A percentile compares a stretch with the other conserved stretches of the same genome.
Conservation (phyloP, 2,329 filamentous ascomycete genomes). For the Reticulascus tulasneorum region DNA sequence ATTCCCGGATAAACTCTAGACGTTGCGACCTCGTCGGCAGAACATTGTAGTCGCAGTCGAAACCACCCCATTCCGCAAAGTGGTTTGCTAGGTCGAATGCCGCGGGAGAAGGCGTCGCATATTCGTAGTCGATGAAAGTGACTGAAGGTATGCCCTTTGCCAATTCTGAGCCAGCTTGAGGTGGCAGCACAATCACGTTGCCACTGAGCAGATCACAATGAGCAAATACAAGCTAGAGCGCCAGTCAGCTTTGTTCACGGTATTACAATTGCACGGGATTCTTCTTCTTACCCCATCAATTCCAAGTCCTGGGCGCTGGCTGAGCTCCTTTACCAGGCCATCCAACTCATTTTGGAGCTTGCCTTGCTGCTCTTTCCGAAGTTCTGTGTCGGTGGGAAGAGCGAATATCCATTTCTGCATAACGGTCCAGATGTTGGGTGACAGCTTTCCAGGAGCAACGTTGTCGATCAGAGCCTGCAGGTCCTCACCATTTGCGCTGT, state of each 20-base stretch:
- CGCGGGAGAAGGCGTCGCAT: constrained; percentile 87
- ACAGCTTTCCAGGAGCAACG: constrained; percentile 62
- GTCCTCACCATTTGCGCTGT: constrained; percentile 25
- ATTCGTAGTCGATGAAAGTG: constrained; percentile 97
- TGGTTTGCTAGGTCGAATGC: constrained; percentile 98
- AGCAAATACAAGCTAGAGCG: constrained; percentile 72
- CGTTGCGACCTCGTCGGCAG: constrained; percentile 77
- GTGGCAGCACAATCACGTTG: constrained; percentile 82
- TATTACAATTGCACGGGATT: neutral
- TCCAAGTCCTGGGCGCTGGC: constrained; percentile 73
- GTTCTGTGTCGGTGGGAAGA: constrained; percentile 68
- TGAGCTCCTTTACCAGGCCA: constrained; percentile 65
- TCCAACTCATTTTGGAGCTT: constrained; percentile 71
- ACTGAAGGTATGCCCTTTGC: constrained; percentile 49
- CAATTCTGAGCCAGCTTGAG: constrained; percentile 24
- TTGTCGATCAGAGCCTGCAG: constrained; percentile 35
- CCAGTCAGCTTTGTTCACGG: constrained; percentile 2
- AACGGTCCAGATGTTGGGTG: constrained; percentile 90
- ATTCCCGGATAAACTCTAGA: constrained; percentile 76
- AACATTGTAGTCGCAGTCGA: constrained; percentile 85
- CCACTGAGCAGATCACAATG: constrained; percentile 96
- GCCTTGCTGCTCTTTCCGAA: constrained; percentile 63
- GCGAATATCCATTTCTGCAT: constrained; percentile 95
- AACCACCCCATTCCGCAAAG: constrained; percentile 97
- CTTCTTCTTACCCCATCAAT: constrained; percentile 62